These are phyloP conservation scores for Lasiodiplodia gonubiensis DNA, from an alignment of 2,329 filamentous ascomycete genomes.

Conservation along the genomic window DNA sequence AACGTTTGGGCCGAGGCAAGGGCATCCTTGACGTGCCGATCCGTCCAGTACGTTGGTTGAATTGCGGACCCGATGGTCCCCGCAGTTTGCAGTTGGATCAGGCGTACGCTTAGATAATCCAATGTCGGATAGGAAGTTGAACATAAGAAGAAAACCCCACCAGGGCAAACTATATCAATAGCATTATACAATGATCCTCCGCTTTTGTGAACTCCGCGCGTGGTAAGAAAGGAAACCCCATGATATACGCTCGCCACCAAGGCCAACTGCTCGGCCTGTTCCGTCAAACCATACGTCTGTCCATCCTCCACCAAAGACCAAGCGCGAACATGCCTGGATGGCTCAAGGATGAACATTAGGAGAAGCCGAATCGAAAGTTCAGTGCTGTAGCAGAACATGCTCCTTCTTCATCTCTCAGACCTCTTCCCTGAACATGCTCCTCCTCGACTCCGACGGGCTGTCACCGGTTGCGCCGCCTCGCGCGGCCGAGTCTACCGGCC, in stretches of 20 bases:
- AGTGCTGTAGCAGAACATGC: not conserved
- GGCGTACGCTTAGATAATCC: not conserved
- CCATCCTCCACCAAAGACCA: not conserved
- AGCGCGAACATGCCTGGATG: not conserved
- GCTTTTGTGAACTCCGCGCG: not conserved
- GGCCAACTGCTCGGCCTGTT: not conserved
- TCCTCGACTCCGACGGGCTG: constrained; percentile 67
- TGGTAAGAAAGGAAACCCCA: constrained; percentile 6
- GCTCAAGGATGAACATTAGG: not conserved
- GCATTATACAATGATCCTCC: not conserved
- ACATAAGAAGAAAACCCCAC: not conserved
- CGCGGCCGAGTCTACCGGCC: constrained; percentile 61
- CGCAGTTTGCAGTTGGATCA: not conserved
- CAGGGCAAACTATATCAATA: constrained; percentile 2
- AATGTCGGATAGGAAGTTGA: constrained; percentile 5
- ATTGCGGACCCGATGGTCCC: not conserved
- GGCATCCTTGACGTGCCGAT: not conserved
- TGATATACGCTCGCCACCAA: not conserved
- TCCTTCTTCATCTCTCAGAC: constrained; percentile 53
- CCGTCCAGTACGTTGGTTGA: not conserved
- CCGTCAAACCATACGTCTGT: not conserved
- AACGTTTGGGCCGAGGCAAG: not conserved
- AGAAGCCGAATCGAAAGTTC: not conserved
- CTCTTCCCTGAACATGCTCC: constrained; percentile 73
- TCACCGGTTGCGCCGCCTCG: constrained; percentile 52